These are phyloP conservation scores for Auricularia sp. DNA, from an alignment of 768 basidiomycete species.

Conservation along the genomic window DNA sequence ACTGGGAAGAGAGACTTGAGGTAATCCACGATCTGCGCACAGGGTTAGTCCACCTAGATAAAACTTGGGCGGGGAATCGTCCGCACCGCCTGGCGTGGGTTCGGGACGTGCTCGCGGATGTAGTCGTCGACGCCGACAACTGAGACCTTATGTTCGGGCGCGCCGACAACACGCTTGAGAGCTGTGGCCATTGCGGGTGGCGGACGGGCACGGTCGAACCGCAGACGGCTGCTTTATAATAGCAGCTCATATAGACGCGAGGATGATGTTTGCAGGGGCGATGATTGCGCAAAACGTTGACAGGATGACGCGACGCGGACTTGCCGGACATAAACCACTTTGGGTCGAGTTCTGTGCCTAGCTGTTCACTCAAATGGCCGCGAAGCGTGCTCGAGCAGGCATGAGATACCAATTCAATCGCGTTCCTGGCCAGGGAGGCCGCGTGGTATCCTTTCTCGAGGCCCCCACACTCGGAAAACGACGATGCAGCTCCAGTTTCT, in stretches of 20 bases:
- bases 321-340: background rate
- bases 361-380: too few species aligned
- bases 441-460: too few species aligned
- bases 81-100: conserved; percentile 46
- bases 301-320: background rate
- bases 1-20: conserved; percentile 75
- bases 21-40: conserved; percentile 48
- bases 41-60: background rate
- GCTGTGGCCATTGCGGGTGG: background rate
- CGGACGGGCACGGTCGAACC: background rate
- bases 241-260: too few species aligned
- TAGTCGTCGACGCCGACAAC: conserved; percentile 53
- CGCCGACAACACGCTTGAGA: conserved; percentile 44
- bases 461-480: too few species aligned
- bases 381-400: too few species aligned
- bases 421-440: too few species aligned
- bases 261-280: background rate
- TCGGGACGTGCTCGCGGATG: conserved; percentile 27
- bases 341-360: too few species aligned
- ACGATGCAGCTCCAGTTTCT: too few species aligned
- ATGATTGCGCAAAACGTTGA: background rate
- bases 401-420: too few species aligned
- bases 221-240: background rate
- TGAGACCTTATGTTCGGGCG: conserved; percentile 51
- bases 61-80: conserved; percentile 7